Evolutionary conservation across 192 early-diverging fungal species (phyloP).

Genomic region (Coemansia sp.): DNA sequence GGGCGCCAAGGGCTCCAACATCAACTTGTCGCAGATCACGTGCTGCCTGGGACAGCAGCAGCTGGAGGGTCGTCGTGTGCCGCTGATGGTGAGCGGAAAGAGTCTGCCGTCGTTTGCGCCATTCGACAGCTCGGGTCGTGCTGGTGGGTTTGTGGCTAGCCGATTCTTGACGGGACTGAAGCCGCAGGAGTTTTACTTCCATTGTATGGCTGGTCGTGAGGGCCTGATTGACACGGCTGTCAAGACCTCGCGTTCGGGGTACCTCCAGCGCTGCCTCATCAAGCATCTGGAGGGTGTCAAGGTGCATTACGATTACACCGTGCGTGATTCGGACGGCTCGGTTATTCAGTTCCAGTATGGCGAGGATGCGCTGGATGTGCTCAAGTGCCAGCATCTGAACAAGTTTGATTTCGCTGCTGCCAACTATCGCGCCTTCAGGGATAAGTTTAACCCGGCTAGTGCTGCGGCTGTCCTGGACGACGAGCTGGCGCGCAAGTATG

Average conservation of each 20-base stretch:
- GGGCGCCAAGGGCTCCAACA: conserved; percentile 95
- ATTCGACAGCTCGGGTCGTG: conserved; percentile 86
- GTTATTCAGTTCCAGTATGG: conserved; percentile 99
- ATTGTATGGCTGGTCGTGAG: conserved; percentile 99
- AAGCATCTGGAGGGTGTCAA: conserved; percentile 96
- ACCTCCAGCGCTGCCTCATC: conserved; percentile 98
- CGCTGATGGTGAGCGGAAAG: conserved; percentile 97
- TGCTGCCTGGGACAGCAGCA: conserved; percentile 98
- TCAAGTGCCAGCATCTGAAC: conserved; percentile 87
- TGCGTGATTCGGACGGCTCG: conserved; percentile 93
- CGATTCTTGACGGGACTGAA: conserved; percentile 99
- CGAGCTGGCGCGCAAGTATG: conserved; percentile 71
- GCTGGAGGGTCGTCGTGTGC: conserved; percentile 96
- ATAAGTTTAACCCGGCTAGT: conserved; percentile 77
- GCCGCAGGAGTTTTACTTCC: conserved; percentile 91
- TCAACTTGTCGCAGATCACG: conserved; percentile 97
- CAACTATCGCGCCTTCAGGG: conserved; percentile 83
- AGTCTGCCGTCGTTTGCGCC: conserved; percentile 93
- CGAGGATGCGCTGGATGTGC: conserved; percentile 96
- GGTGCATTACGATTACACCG: conserved; percentile 97
- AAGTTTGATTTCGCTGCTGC: conserved; percentile 94
- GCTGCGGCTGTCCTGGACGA: conserved; percentile 71
- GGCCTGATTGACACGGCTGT: conserved; percentile 99
- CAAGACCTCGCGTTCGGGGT: conserved; percentile 98
- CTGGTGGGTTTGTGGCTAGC: conserved; percentile 96